Conservation (phyloP, 2,329 filamentous ascomycete species). For the Amauroascus verrucosus region DNA sequence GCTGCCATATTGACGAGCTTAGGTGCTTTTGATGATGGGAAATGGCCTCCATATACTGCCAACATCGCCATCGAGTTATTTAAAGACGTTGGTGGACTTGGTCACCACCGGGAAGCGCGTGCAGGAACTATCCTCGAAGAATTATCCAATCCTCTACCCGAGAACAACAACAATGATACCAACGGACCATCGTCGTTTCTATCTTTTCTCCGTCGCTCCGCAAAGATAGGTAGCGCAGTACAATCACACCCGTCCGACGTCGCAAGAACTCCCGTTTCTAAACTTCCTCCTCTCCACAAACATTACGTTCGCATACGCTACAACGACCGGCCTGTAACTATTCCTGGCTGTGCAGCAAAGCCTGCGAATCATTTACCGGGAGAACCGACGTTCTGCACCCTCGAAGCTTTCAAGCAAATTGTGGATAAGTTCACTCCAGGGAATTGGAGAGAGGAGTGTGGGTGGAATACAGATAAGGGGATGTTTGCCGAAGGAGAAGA, state of each 20-base stretch:
- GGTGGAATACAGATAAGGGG: slow-evolving; percentile 46
- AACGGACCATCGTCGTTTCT: slow-evolving; percentile 22
- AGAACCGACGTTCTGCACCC: slow-evolving; percentile 80
- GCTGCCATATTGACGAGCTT: slow-evolving; percentile 67
- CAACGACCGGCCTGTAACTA: slow-evolving; percentile 70
- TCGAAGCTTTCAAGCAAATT: slow-evolving; percentile 84
- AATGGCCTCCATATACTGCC: slow-evolving; percentile 89
- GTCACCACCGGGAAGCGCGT: slow-evolving; percentile 5
- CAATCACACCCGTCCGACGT: slow-evolving; percentile 22
- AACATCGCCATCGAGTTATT: slow-evolving; percentile 90
- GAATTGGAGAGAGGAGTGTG: slow-evolving; percentile 62
- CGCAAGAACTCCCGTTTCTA: slow-evolving; percentile 27
- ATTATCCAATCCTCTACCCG: slow-evolving; percentile 18
- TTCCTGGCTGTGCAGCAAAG: slow-evolving; percentile 65
- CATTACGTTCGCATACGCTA: slow-evolving; percentile 88
- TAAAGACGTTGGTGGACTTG: slow-evolving; percentile 39
- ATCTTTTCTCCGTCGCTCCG: slow-evolving; percentile 21
- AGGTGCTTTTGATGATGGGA: slow-evolving; percentile 60
- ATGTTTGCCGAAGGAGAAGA: slow-evolving; percentile 40
- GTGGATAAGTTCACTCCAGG: slow-evolving; percentile 81
- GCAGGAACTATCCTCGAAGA: slow-evolving; percentile 21
- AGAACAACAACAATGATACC: slow-evolving; percentile 12
- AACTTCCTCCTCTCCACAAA: slow-evolving; percentile 33
- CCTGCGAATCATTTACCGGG: slow-evolving; percentile 74
- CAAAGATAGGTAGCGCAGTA: slow-evolving; percentile 13